Evolutionary conservation across 1,139 yeast species (phyloP).

Genomic region (Blastobotrys petasosporus): DNA sequence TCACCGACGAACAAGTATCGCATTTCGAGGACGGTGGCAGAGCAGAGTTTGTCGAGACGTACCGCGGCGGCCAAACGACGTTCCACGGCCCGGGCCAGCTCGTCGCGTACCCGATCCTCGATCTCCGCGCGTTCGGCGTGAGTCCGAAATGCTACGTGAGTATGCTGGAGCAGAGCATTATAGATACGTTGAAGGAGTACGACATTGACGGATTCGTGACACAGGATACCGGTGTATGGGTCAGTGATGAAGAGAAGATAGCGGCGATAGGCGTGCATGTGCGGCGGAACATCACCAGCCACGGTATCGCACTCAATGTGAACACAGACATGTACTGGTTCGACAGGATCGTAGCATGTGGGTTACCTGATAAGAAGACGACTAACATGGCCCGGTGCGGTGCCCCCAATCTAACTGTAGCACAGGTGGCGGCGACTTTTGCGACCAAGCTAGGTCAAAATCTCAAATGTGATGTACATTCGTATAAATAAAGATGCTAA

Average conservation of each 20-base stretch:
- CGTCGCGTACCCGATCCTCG: slow-evolving; percentile 78
- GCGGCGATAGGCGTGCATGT: slow-evolving; percentile 90
- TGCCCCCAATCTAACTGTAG: slow-evolving; percentile 27
- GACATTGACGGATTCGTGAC: slow-evolving; percentile 48
- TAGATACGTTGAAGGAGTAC: slow-evolving; percentile 44
- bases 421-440: slow-evolving; percentile 46
- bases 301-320: slow-evolving; percentile 82
- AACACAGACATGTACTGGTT: slow-evolving; percentile 65
- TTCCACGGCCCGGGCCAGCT: slow-evolving; percentile 96
- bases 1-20: slow-evolving; percentile 33
- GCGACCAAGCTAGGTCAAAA: slow-evolving; percentile 47
- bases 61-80: slow-evolving; percentile 95
- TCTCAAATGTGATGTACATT: slow-evolving; percentile 7
- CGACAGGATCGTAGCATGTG: slow-evolving; percentile 76
- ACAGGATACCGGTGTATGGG: slow-evolving; percentile 81
- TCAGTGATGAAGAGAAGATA: slow-evolving; percentile 54
- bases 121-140: slow-evolving; percentile 55
- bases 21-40: slow-evolving; percentile 28
- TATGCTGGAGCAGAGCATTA: slow-evolving; percentile 58
- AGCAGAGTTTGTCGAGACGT: slow-evolving; percentile 62
- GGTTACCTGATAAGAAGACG: slow-evolving; percentile 57
- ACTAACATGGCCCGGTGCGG: slow-evolving; percentile 41
- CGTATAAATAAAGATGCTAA: too few relatives aligned
- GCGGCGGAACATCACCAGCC: slow-evolving; percentile 77
- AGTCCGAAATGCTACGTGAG: slow-evolving; percentile 74